Evolutionary conservation across 306 rosid genomes (phyloP).

Genomic region (Geum urbanum): DNA sequence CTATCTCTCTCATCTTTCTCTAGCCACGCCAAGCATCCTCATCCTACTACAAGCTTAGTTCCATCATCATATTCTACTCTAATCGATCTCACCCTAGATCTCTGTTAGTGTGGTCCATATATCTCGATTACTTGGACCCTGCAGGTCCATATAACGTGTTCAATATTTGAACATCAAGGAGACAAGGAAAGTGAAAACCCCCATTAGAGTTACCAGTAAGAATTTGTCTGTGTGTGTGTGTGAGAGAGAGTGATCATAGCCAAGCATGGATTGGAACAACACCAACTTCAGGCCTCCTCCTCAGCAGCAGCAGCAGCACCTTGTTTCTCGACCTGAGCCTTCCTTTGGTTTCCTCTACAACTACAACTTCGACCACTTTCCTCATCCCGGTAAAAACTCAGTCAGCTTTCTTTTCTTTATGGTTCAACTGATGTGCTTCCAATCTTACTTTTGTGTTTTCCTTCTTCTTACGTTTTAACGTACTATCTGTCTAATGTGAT

Average conservation of each 20-base stretch:
- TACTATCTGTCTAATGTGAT: background rate
- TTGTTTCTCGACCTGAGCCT: conserved; percentile 57
- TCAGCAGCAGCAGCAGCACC: conserved; percentile 25
- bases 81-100: conserved; percentile 7
- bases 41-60: conserved; percentile 4
- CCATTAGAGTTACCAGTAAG: background rate
- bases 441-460: background rate
- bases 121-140: conserved; percentile 12
- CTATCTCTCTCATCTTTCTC: conserved; percentile 13
- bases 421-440: too few relatives aligned
- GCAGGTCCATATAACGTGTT: conserved; percentile 38
- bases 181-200: conserved; percentile 25
- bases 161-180: conserved; percentile 16
- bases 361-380: conserved; percentile 50
- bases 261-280: conserved; percentile 76
- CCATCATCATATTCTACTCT: conserved; percentile 15
- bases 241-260: background rate
- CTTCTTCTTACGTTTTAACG: background rate
- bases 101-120: conserved; percentile 52
- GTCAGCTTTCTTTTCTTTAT: background rate
- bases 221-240: background rate
- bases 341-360: conserved; percentile 72
- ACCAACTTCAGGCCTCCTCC: conserved; percentile 37
- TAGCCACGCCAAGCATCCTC: conserved; percentile 36
- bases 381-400: conserved; percentile 53